Evolutionary conservation across 2,329 filamentous ascomycete species (phyloP), one percentile per base, ranked within the genome.

Genomic region (Hirsutella thompsonii): DNA sequence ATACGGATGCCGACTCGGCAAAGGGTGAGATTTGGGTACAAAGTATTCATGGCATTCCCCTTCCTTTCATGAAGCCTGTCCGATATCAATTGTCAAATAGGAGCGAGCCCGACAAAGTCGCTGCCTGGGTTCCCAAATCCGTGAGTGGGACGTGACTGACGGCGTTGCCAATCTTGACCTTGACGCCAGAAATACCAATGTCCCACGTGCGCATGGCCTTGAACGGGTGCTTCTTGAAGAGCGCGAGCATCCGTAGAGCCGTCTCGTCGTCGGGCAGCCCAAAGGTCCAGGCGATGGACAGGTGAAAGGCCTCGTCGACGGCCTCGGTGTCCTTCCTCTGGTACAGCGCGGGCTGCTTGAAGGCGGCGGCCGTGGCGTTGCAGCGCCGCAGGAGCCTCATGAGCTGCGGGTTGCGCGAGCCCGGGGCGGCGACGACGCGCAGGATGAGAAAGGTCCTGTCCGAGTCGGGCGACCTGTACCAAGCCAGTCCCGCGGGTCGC

Each of bases 251-350:
- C 21, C 47, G 48, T 5, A 54, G 41, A 2, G 53, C 47, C 52
- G 52, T 38, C 28, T 70, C 66, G 3, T 62, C 44, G 5, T 58
- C 64, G 0, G 76, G 79, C 34, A 64, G 56, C 9, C 67, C 59
- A 46, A 90, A 69, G 1, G 75, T 82, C 92, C 90, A 96, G 0
- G 82, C 92, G 42, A 98, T 76, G 36, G 88, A 94, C 44, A 96
- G 66, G 60, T 98, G 92, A 54, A 95, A 95, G 19, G 73, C 76
- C 48, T 37, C 46, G 28, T 49, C 55, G 29, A 47, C 55, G 6
- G 45, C 30, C 9, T 55, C 56, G 4, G 40, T 44, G 5, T 44
- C 42, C 21, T 39, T 47, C 40, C 50, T 50, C 42, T 63, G 58
- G 58, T 96, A 96, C 2, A 96, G 69, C 20, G 72, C 60, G 2